These are phyloP conservation scores for Xanthoconium purpureum DNA, from an alignment of 768 basidiomycete genomes.

Conservation along the genomic window DNA sequence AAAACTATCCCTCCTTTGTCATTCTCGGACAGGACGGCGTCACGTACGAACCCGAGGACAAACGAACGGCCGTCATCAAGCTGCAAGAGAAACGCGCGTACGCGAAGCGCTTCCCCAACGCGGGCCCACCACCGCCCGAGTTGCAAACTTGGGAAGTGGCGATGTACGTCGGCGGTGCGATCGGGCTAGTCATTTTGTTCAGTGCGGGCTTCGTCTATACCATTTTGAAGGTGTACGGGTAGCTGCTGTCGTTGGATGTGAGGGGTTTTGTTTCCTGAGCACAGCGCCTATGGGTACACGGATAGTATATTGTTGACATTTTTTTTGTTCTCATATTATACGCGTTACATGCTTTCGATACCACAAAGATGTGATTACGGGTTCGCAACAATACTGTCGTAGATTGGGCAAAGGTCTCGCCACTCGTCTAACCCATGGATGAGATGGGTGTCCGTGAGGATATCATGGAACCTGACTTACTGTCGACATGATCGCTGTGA, in stretches of 20 bases:
- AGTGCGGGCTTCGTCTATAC: slow-evolving; percentile 23
- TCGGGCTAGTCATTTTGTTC: slow-evolving; percentile 28
- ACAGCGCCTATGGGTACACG: not conserved
- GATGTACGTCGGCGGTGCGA: slow-evolving; percentile 27
- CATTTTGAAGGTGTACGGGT: slow-evolving; percentile 23
- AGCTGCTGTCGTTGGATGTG: not conserved
- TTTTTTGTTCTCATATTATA: not conserved
- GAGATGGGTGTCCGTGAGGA: not conserved
- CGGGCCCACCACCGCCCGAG: slow-evolving; percentile 1
- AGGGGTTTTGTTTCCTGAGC: not conserved
- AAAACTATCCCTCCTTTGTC: slow-evolving; percentile 91
- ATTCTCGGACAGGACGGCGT: slow-evolving; percentile 20
- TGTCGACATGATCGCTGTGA: not conserved
- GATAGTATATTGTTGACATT: not conserved
- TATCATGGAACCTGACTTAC: not conserved
- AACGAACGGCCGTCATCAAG: slow-evolving; percentile 51
- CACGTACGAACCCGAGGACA: slow-evolving; percentile 49
- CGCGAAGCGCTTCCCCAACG: slow-evolving; percentile 20
- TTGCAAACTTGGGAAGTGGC: slow-evolving; percentile 31
- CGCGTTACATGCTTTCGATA: not conserved
- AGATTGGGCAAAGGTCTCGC: not conserved
- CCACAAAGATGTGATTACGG: not conserved
- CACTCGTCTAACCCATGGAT: not conserved
- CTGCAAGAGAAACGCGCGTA: slow-evolving; percentile 43
- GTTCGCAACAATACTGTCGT: not conserved